These are phyloP conservation scores for Elsinoe fawcettii DNA, from an alignment of 2,329 filamentous ascomycete genomes.

Conservation along the genomic window DNA sequence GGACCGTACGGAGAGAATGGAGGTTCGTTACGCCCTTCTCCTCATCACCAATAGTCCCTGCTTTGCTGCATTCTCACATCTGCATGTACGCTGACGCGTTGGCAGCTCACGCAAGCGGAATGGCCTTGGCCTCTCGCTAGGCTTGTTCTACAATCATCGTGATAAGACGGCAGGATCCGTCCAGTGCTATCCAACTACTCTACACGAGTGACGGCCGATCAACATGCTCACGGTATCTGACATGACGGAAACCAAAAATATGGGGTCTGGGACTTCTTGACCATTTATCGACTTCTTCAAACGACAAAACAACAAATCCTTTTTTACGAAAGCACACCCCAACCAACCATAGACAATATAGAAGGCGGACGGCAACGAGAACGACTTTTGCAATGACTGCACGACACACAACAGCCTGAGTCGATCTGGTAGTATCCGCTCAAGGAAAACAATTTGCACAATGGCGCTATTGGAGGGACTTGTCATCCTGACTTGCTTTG, in stretches of 20 bases:
- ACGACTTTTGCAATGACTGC: slow-evolving; percentile 13
- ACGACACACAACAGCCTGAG: slow-evolving; percentile 11
- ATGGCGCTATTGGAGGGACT: slow-evolving; percentile 3
- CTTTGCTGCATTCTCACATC: not conserved
- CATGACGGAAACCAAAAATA: not conserved
- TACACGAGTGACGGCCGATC: not conserved
- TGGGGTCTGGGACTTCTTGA: not conserved
- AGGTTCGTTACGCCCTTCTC: slow-evolving; percentile 24
- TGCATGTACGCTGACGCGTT: slow-evolving; percentile 5
- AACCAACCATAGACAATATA: slow-evolving; percentile 15
- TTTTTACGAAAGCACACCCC: not conserved
- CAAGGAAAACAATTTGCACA: not conserved
- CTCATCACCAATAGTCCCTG: not conserved
- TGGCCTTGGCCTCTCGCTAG: slow-evolving; percentile 7
- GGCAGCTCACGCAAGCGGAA: slow-evolving; percentile 1
- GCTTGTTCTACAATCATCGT: not conserved
- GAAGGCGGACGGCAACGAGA: slow-evolving; percentile 16
- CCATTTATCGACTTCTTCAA: not conserved
- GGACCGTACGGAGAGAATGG: slow-evolving; percentile 26
- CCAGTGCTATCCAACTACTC: not conserved
- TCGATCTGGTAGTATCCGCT: slow-evolving; percentile 14
- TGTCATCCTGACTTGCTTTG: not conserved
- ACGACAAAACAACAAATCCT: not conserved
- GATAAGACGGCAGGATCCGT: slow-evolving; percentile 8
- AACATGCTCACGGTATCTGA: not conserved